Evolutionary conservation across 768 basidiomycete genomes (phyloP).

Genomic region (Rhodotorula kratochvilovae): DNA sequence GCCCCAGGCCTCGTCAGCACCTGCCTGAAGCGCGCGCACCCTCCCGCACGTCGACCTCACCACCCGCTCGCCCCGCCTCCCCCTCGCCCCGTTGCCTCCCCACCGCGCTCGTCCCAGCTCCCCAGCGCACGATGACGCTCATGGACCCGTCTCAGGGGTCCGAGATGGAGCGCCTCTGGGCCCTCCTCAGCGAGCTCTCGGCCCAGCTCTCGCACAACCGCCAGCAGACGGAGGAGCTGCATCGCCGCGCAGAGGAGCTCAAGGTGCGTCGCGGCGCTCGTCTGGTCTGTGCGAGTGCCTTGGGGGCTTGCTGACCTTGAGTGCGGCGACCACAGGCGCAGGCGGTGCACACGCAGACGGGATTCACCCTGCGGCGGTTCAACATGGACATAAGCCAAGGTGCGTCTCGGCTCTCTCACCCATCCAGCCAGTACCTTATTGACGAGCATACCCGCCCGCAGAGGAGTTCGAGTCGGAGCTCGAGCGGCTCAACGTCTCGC

Average conservation of each 20-base stretch:
- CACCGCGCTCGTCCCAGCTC: not conserved
- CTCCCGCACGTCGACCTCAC: too few relatives aligned
- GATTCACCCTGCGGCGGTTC: slow-evolving; percentile 73
- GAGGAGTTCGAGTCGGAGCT: slow-evolving; percentile 89
- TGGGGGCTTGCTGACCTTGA: not conserved
- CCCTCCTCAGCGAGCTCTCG: slow-evolving; percentile 72
- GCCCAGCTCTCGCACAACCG: slow-evolving; percentile 79
- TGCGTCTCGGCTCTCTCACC: slow-evolving; percentile 45
- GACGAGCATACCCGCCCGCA: slow-evolving; percentile 45
- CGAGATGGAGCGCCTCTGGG: slow-evolving; percentile 71
- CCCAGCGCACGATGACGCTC: slow-evolving; percentile 2
- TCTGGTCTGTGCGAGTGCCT: too few relatives aligned
- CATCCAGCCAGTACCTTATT: not conserved
- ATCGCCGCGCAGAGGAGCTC: slow-evolving; percentile 64
- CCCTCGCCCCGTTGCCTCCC: not conserved
- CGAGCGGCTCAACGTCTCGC: slow-evolving; percentile 80
- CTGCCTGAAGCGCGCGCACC: too few relatives aligned
- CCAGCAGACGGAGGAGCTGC: slow-evolving; percentile 64
- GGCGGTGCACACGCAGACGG: slow-evolving; percentile 64
- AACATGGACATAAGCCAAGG: slow-evolving; percentile 84
- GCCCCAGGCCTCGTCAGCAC: too few relatives aligned
- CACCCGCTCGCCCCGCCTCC: not conserved
- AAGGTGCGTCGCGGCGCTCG: slow-evolving; percentile 57
- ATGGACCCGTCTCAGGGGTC: slow-evolving; percentile 33
- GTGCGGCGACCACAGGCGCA: slow-evolving; percentile 56